Evolutionary conservation across 129 eudicot species (phyloP), one percentile per base, ranked within the genome.

Genomic region (Flaveria robusta): DNA sequence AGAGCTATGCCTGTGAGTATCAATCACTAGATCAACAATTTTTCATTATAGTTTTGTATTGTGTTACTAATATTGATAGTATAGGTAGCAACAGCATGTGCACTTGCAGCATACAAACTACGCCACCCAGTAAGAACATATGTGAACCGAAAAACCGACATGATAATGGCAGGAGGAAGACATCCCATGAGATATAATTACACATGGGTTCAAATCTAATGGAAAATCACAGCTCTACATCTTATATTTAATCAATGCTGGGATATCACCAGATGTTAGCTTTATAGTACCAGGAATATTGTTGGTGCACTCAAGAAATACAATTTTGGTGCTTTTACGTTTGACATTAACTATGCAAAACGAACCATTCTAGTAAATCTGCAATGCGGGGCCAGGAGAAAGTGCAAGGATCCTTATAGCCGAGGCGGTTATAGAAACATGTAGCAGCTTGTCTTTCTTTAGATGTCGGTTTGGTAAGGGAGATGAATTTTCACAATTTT

Each of bases 361-460:
- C 98, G 20, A 93, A 93, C 59, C 92, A 81, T 74, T 41, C 89
- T n/a, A 87, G 84, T 80, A 93, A 87, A 85, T 86, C 98, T 0
- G 93, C 94, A 19, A 90, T 93, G 98, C 90, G 98, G 22, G 96
- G 70, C 77, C 98, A 13, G 98, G 98, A n/a, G 96, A 93, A n/a
- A 46, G 87, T 93, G 68, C 96, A 93, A 82, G 96, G 86, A 31
- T 81, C 96, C 45, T 93, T 47, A 90, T 93, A 59, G 97, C 97
- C 2, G 97, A 93, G 86, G 93, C 85, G 39, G 84, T 93, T 43
- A 71, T 93, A 9, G 98, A 93, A n/a, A 76, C 96, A 82, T 29
- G 89, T 93, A 0, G 98, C 98, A 1, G 67, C 87, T 49, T n/a
- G 66, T 20, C 90, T 93, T 68, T 78, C 77, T 3, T 79, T 84